phyloP scores from a whole-genome alignment of 1,284 basidiomycete genomes.

The Mycena citricolor region DNA sequence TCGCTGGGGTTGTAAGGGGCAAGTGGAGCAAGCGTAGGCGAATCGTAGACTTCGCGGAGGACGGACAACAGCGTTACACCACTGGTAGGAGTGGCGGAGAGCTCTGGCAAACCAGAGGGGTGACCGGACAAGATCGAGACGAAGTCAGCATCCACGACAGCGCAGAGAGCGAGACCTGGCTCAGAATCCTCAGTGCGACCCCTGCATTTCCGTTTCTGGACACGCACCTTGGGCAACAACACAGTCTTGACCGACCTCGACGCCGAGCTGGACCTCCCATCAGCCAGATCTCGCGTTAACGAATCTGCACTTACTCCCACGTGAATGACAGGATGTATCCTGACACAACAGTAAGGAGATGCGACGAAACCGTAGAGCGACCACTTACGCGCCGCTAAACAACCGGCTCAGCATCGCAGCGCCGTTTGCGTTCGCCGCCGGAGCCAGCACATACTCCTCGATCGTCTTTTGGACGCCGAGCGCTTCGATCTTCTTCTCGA shows the following conservation, averaged over 20 bases:
- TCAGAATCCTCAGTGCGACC: neutral
- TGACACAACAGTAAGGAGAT: constrained; percentile 63
- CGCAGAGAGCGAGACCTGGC: constrained; percentile 54
- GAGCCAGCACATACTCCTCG: constrained; percentile 55
- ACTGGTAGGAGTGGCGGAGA: constrained; percentile 23
- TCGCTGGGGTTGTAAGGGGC: constrained; percentile 53
- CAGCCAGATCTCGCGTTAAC: constrained; percentile 1
- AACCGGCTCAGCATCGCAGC: constrained; percentile 58
- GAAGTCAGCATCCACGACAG: constrained; percentile 41
- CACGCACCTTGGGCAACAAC: constrained; percentile 52
- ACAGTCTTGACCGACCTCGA: constrained; percentile 57
- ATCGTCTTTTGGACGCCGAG: constrained; percentile 44
- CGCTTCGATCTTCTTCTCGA: constrained; percentile 45
- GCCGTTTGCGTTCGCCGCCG: constrained; percentile 45
- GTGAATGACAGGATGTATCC: constrained; percentile 55
- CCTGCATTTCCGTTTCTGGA: neutral
- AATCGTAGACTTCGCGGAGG: constrained; percentile 54
- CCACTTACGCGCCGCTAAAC: constrained; percentile 53
- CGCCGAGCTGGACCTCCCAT: constrained; percentile 44
- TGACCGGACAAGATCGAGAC: constrained; percentile 25
- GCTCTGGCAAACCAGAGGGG: constrained; percentile 20
- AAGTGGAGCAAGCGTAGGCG: constrained; percentile 48
- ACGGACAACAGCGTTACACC: constrained; percentile 48
- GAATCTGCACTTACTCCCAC: constrained; percentile 46
- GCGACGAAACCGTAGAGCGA: no score